Base-by-base conservation (phyloP, 441 rosid genomes). In the Euphorbia celastroides region DNA sequence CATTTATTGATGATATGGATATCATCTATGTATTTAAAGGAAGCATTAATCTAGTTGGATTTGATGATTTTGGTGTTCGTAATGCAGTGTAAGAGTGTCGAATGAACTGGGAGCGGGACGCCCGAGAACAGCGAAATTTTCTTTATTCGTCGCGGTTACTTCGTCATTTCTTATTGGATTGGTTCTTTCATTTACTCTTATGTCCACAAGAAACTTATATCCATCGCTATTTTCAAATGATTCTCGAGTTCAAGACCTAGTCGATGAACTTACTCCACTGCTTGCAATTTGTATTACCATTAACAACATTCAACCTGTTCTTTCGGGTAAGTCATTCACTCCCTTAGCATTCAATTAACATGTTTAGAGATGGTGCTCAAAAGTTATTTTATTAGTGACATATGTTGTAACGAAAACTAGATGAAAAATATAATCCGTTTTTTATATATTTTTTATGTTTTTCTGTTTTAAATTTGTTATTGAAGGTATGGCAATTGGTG, bases 41-140 rank as follows among this genome's bases (percentile, higher is more conserved):
- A n/a, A n/a, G n/a, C n/a, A n/a, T n/a, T n/a, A n/a, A n/a, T n/a
- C n/a, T n/a, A n/a, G n/a, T n/a, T 9, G 38, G 4, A 3, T 34
- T 34, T 38, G 5, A 38, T 38, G 44, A 38, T 1, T 38, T 38
- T 38, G 44, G 44, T 38, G 26, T 19, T 51, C 26, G 56, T 42
- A 57, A 22, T 70, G 72, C 79, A 88, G 93, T 34, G 95, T 90
- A 61, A 78, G 97, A 75, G 85, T 90, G 42, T 90, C 95, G 12
- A 90, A 90, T 58, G 97, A 90, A 64, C 72, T 88, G 7, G 97
- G 97, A 36, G 95, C 93, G 19, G 82, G 73, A 20, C 90, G 84
- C 64, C 94, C 96, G 38, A 83, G 89, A 73, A 70, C 86, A 0
- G 96, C 92, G 0, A 85, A 76, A 44, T 76, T 88, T 27, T 83